phyloP scores from a whole-genome alignment of 768 basidiomycete species.

The Suillus americanus region DNA sequence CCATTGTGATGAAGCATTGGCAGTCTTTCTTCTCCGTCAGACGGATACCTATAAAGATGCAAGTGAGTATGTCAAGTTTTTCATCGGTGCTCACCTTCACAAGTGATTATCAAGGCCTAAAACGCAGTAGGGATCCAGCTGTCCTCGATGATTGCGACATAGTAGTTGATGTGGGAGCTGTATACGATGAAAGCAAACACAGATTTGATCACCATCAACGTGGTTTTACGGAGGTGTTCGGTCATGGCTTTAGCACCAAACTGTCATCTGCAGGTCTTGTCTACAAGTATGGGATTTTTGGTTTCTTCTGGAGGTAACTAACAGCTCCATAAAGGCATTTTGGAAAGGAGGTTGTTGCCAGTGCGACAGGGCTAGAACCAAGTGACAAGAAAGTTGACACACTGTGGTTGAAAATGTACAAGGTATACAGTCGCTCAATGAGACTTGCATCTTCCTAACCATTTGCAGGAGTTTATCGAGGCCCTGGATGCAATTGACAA shows the following conservation, averaged over 20 bases:
- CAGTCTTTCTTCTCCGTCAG: conserved; percentile 82
- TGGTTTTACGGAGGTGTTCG: conserved; percentile 88
- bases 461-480: conserved; percentile 82
- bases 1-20: conserved; percentile 96
- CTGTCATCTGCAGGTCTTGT: conserved; percentile 90
- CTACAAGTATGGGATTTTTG: conserved; percentile 71
- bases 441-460: conserved; percentile 5
- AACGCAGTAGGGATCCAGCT: conserved; percentile 71
- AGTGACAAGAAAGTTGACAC: conserved; percentile 66
- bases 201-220: conserved; percentile 97
- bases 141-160: conserved; percentile 82
- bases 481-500: conserved; percentile 95
- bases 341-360: conserved; percentile 81
- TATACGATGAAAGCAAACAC: conserved; percentile 77
- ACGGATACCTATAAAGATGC: conserved; percentile 76
- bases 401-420: conserved; percentile 90
- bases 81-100: conserved; percentile 1
- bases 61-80: conserved; percentile 41
- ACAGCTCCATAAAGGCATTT: conserved; percentile 62
- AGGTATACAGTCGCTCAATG: conserved; percentile 38
- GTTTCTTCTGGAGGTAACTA: conserved; percentile 2
- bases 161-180: conserved; percentile 94
- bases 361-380: conserved; percentile 45
- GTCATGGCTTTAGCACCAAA: conserved; percentile 84
- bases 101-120: conserved; percentile 45